Evolutionary conservation across 805 yeast species (phyloP), one percentile per base, ranked within the genome.

Genomic region (Sporopachydermia lactativora): DNA sequence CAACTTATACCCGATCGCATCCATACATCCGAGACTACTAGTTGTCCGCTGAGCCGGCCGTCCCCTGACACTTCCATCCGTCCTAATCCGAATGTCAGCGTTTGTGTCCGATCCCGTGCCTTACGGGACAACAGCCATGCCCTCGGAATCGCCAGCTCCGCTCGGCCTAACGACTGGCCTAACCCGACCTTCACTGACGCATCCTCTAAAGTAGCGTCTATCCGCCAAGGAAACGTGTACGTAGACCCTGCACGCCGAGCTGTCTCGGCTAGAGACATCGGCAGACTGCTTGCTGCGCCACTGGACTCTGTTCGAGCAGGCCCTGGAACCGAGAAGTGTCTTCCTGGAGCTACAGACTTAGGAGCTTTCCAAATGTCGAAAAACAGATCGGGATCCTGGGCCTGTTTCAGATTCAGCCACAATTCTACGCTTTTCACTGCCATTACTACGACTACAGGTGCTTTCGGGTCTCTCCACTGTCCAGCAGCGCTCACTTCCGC

Each of bases 321-420:
- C 8, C 8, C 31, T 8, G 31, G 16, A n/a, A n/a, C n/a, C 17
- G 13, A 5, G 4, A 4, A 3, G n/a, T 4, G 44, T 19, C 19
- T 39, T 39, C 41, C 15, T 38, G 36, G n/a, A 6, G 13, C 39
- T 14, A 44, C 39, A 15, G 62, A 52, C 31, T 61, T 67, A 18
- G 58, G 52, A 0, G 89, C 79, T 16, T 70, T 53, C 96, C 96
- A 86, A 19, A 84, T 75, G 58, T 88, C 94, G 42, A 66, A 66
- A 59, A 92, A 92, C 18, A 88, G 58, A 40, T 81, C 79, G 42
- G 89, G 58, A 54, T 92, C 96, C 53, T 88, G 96, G 40, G 82
- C 65, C 55, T 92, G 96, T 49, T 82, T 82, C 45, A 86, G 65
- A 49, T 84, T 82, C 42, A 92, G 60, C 50, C 73, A 81, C 0